A percentile compares a stretch with the other conserved stretches of the same genome.
These are phyloP conservation scores for Friedmanniomyces simplex DNA, from an alignment of 495 filamentous ascomycete species.

Conservation along the genomic window DNA sequence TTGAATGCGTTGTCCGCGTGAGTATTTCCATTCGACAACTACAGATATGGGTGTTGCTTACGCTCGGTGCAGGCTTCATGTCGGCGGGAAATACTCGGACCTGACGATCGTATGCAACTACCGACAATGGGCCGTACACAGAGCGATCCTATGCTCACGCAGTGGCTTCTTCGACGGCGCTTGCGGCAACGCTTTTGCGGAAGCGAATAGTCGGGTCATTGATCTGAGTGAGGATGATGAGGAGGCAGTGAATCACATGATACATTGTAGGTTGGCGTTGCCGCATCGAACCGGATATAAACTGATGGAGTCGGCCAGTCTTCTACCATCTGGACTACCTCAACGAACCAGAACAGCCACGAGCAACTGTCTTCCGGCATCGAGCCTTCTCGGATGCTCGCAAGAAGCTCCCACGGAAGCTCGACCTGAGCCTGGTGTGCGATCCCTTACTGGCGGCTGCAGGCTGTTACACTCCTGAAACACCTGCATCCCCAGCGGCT, in stretches of 20 bases:
- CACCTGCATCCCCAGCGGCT: not conserved
- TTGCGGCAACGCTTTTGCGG: conserved; percentile 26
- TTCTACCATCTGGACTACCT: conserved; percentile 39
- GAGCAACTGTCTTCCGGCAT: conserved; percentile 19
- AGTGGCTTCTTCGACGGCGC: conserved; percentile 35
- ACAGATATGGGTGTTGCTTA: not conserved
- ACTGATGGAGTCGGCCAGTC: conserved; percentile 19
- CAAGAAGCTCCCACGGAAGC: conserved; percentile 20
- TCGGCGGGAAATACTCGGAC: conserved; percentile 33
- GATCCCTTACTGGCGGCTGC: conserved; percentile 31
- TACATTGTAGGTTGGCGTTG: conserved; percentile 30
- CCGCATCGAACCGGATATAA: not conserved
- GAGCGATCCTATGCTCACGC: conserved; percentile 33
- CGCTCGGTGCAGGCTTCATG: conserved; percentile 15
- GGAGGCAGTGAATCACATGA: conserved; percentile 35
- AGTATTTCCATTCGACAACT: conserved; percentile 6
- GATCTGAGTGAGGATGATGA: conserved; percentile 35
- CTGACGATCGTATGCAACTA: conserved; percentile 31
- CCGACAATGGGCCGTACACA: conserved; percentile 31
- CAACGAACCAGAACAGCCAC: conserved; percentile 16
- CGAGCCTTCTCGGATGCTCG: conserved; percentile 6
- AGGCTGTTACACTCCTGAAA: conserved; percentile 14
- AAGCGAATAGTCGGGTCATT: conserved; percentile 29
- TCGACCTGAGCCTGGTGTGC: conserved; percentile 28
- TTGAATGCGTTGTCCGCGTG: conserved; percentile 32